Base-by-base conservation (phyloP, 441 rosid genomes). In the Corymbia citriodora region DNA sequence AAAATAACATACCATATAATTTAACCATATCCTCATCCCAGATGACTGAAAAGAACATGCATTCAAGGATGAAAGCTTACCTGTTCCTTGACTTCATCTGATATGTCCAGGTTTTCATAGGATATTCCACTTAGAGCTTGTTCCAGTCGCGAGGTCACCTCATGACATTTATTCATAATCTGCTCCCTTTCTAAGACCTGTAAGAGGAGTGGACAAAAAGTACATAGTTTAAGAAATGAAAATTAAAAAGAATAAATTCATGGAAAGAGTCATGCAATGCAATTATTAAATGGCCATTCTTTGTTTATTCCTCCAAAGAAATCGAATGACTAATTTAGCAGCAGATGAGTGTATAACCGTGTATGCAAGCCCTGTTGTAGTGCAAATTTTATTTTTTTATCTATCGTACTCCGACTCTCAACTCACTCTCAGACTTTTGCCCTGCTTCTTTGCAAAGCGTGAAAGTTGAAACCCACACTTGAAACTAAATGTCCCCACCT, bases 51-150 rank as follows among this genome's bases (percentile, higher is more conserved):
- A 55, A 87, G 53, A 54, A 90, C 36, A 16, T 27, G 53, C 68
- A 29, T 59, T 54, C 63, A 45, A 29, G 31, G 12, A 49, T 36
- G 55, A 59, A 49, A 57, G 19, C 87, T 25, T 92, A 98, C 99
- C 99, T 97, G 99, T 89, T 98, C 99, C 91, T 96, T 98, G 88
- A 98, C 98, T 96, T 98, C 99, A 92, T 96, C 99, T 10, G 99
- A 96, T 90, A 98, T 96, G 89, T 96, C 99, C 33, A 98, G 98
- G 85, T 93, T 93, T 89, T 96, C 97, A 89, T 83, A 94, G 54
- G 97, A 93, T 91, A 97, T 95, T 93, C 92, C 93, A 91, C 97
- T 94, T 89, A 98, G 93, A 87, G 97, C 96, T 93, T 95, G 97
- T 91, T 97, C 99, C 92, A 98, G 87, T 92, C 89, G 94, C 13